Base-by-base conservation (phyloP, 495 filamentous ascomycete genomes). In the Aspergillus sclerotioniger region DNA sequence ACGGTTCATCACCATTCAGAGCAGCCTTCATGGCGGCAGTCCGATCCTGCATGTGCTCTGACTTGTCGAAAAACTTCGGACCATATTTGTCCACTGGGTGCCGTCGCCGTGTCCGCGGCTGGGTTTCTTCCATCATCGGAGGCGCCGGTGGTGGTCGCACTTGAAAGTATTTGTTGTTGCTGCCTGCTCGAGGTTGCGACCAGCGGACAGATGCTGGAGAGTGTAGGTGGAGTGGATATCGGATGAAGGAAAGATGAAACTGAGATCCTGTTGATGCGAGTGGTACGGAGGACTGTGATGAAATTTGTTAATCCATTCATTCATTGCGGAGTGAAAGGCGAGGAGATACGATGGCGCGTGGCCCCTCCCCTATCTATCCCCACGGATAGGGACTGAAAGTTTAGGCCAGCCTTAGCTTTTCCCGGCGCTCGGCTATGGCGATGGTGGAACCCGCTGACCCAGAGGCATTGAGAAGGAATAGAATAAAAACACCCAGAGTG, bases 11-110 rank as follows among this genome's bases (percentile, higher is more conserved):
- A 17, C 51, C 20, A 54, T 60, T 46, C n/a, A 57, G 21, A 44
- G 60, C 54, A 50, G 62, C 60, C 31, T 67, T 68, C 63, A 68
- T 67, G 15, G 68, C 64, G 20, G 68, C 52, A 16, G 66, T 67
- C 57, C 80, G 85, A 17, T 76, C 73, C 61, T 87, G 82, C 17
- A 87, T 54, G 59, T 82, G 82, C 61, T 86, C 75, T 56, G 81
- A 80, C 60, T 85, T 80, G 19, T 82, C 68, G 44, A 83, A 80
- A 46, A 86, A 48, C 61, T 81, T 86, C 7, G 76, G 70, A 37
- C 66, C 74, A 64, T 69, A 71, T 35, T 68, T 74, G 55, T 76
- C 73, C 33, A 71, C 65, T 0, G 62, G 50, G 44, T 69, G 64
- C 8, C 60, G 53, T 28, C 54, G 64, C 57, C 67, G 67, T 55